phyloP scores from a whole-genome alignment of 2,329 filamentous ascomycete species.

The Pseudocercospora musae region DNA sequence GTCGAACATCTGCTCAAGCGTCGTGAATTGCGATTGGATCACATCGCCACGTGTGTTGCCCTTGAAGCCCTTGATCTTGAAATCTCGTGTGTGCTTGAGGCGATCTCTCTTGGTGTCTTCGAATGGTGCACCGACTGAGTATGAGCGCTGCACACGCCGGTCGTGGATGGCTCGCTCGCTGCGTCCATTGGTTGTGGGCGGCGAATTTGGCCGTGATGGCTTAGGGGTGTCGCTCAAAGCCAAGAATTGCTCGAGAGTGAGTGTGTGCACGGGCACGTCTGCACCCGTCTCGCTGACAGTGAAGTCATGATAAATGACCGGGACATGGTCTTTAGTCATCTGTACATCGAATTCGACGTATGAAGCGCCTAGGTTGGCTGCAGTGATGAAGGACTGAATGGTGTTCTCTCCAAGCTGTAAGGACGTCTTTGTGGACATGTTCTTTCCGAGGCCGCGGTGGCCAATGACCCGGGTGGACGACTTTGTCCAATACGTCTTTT shows the following conservation, averaged over 20 bases:
- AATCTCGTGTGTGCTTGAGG: constrained; percentile 96
- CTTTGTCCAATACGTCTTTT: constrained; percentile 96
- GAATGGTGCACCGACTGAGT: constrained; percentile 56
- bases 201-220: constrained; percentile 18
- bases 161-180: constrained; percentile 14
- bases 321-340: constrained; percentile 96
- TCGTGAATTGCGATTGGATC: constrained; percentile 94
- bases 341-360: constrained; percentile 83
- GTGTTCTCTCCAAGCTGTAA: constrained; percentile 96
- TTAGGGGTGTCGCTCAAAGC: constrained; percentile 29
- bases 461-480: constrained; percentile 80
- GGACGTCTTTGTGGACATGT: constrained; percentile 74
- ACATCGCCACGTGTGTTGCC: constrained; percentile 90
- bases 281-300: constrained; percentile 96
- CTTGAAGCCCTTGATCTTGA: constrained; percentile 93
- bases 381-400: constrained; percentile 89
- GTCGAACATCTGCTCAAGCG: constrained; percentile 86
- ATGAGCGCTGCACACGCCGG: constrained; percentile 47
- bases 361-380: constrained; percentile 81
- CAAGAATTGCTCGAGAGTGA: constrained; percentile 93
- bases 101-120: constrained; percentile 54
- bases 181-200: constrained; percentile 10
- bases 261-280: constrained; percentile 90
- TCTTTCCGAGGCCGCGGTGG: constrained; percentile 81
- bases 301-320: constrained; percentile 98